Conservation (phyloP, 2,329 filamentous ascomycete species). For the Ophiocordyceps robertsii region DNA sequence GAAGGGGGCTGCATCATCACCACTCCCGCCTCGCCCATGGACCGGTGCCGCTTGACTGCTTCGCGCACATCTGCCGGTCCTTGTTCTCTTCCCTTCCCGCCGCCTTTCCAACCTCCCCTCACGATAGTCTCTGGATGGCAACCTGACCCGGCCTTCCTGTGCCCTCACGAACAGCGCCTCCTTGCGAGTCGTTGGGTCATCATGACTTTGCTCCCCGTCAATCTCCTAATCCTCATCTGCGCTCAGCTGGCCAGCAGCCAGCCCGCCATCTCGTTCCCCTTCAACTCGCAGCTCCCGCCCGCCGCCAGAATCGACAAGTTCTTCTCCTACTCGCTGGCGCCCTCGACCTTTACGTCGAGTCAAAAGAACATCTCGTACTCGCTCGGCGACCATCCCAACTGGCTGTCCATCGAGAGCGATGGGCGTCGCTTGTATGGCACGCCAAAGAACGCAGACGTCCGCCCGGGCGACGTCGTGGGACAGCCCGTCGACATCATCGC, state of each 20-base stretch:
- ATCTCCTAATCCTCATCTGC: slow-evolving; percentile 14
- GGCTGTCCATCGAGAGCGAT: slow-evolving; percentile 58
- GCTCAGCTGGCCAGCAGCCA: slow-evolving; percentile 17
- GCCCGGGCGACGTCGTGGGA: slow-evolving; percentile 38
- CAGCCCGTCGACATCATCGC: slow-evolving; percentile 55
- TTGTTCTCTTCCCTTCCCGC: slow-evolving; percentile 4
- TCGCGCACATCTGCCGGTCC: slow-evolving; percentile 3
- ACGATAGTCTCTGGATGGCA: slow-evolving; percentile 4
- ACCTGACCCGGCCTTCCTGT: slow-evolving; percentile 2
- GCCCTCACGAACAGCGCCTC: slow-evolving; percentile 8
- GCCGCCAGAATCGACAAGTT: slow-evolving; percentile 55
- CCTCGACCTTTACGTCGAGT: slow-evolving; percentile 57
- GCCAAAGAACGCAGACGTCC: slow-evolving; percentile 39
- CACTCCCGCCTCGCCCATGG: slow-evolving; percentile 9
- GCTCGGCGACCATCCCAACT: slow-evolving; percentile 51
- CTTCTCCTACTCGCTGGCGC: slow-evolving; percentile 60
- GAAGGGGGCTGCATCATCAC: slow-evolving; percentile 20
- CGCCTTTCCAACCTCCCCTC: slow-evolving; percentile 4
- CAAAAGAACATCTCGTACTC: slow-evolving; percentile 50
- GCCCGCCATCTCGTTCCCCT: slow-evolving; percentile 48
- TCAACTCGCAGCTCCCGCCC: slow-evolving; percentile 75
- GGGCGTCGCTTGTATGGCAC: slow-evolving; percentile 58
- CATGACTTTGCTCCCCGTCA: slow-evolving; percentile 12
- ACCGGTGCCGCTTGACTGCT: slow-evolving; percentile 8
- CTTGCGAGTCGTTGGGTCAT: slow-evolving; percentile 9